These are phyloP conservation scores for Cryptococcus hybrid DNA, from an alignment of 1,284 basidiomycete genomes.

Conservation along the genomic window DNA sequence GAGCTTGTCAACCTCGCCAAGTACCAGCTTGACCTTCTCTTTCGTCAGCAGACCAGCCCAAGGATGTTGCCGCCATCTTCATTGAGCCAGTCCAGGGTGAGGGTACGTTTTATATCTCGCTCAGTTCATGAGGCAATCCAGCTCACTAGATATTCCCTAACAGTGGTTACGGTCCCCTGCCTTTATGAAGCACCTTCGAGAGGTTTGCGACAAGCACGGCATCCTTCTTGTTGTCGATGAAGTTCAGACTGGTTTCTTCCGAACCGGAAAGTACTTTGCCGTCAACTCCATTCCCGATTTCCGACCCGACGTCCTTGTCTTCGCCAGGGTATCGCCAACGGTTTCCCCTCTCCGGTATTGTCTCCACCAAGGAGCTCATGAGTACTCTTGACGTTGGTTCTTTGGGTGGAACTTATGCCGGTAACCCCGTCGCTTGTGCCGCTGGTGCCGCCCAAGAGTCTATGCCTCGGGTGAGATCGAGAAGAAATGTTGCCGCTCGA, in stretches of 20 bases:
- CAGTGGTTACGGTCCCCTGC: constrained; percentile 74
- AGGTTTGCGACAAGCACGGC: constrained; percentile 80
- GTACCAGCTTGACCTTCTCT: constrained; percentile 77
- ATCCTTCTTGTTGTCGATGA: constrained; percentile 80
- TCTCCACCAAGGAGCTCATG: constrained; percentile 77
- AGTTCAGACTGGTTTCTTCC: constrained; percentile 85
- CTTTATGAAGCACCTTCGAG: constrained; percentile 75
- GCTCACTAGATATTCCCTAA: background rate
- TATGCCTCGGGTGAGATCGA: constrained; percentile 75
- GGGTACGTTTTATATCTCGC: constrained; percentile 28
- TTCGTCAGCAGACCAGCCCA: constrained; percentile 78
- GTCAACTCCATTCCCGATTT: constrained; percentile 68
- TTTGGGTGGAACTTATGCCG: constrained; percentile 90
- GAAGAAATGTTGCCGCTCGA: constrained; percentile 68
- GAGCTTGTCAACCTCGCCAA: constrained; percentile 68
- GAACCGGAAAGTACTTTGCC: constrained; percentile 84
- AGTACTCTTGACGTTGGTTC: constrained; percentile 75
- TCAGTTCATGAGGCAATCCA: background rate
- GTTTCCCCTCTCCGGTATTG: constrained; percentile 82
- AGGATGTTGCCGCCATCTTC: constrained; percentile 87
- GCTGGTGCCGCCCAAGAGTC: constrained; percentile 75
- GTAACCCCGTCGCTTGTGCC: constrained; percentile 84
- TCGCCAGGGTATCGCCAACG: constrained; percentile 66
- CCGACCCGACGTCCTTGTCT: constrained; percentile 79
- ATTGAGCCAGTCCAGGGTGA: constrained; percentile 92